Evolutionary conservation across 306 rosid genomes (phyloP), one percentile per base, ranked within the genome.

Genomic region (Sphenostylis stenocarpa): DNA sequence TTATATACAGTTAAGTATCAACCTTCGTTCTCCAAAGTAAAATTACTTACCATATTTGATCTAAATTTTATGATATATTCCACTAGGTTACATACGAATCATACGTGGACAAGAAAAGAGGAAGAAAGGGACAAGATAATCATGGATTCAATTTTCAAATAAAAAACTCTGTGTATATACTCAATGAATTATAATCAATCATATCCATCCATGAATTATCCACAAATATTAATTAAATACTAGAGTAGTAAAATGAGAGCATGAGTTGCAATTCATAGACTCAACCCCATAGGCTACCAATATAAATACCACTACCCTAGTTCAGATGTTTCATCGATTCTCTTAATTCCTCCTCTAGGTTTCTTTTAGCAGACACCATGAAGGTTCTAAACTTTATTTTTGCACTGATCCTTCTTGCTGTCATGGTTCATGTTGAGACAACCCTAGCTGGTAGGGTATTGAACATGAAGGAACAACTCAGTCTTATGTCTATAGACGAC

Each of bases 401-500:
- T 68, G 83, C 79, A 11, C 39, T 88, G 64, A 23, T 88, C 14
- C 36, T 89, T 12, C 28, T 91, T 81, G 70, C 87, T 31, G 29
- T 74, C 52, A 61, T 88, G 55, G 6, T 80, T 34, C 77, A 84
- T 70, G 80, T 87, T 19, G 73, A 83, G 19, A 85, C 81, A 56
- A 84, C 60, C 85, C 45, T 36, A 39, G 93, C 73, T 12, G 81
- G 80, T 36, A 88, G 93, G 77, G 56, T 80, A 4, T 44, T 87
- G 76, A 53, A 52, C 43, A 76, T 41, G 7, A 76, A 70, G 36
- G 61, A 83, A 57, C 64, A 82, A 14, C 21, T 70, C 10, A 39
- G 36, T 15, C 15, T 88, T 31, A 86, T 91, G 80, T 70, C 91
- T 57, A 87, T 93, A 78, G 80, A 80, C 7, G 81, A 79, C 6